phyloP scores from a whole-genome alignment of 1,284 basidiomycete species.

The Naganishia liquefaciens region DNA sequence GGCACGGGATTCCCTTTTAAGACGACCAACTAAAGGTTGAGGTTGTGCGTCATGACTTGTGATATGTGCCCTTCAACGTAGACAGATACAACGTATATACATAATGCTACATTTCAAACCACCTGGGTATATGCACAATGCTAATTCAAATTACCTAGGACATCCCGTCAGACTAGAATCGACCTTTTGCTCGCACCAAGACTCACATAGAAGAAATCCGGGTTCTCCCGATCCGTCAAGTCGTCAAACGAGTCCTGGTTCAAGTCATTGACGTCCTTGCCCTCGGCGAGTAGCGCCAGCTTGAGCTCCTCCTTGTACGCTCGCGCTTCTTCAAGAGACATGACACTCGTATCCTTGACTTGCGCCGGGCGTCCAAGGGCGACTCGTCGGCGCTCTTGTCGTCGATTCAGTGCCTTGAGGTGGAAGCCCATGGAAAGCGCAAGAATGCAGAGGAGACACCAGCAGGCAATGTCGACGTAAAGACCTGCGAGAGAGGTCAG shows the following conservation, averaged over 20 bases:
- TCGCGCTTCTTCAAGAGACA: constrained; percentile 39
- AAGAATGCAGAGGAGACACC: constrained; percentile 41
- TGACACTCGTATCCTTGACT: constrained; percentile 49
- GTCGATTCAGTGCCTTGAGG: constrained; percentile 44
- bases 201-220: constrained; percentile 22
- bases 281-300: constrained; percentile 37
- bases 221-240: constrained; percentile 41
- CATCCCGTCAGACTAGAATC: too few species aligned
- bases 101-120: too few species aligned
- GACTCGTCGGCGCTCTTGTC: constrained; percentile 44
- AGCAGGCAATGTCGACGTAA: constrained; percentile 47
- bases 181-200: too few species aligned
- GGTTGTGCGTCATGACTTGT: too few species aligned
- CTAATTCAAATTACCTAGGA: too few species aligned
- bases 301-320: constrained; percentile 39
- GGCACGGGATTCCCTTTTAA: too few species aligned
- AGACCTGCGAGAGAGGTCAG: constrained; percentile 32
- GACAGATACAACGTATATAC: too few species aligned
- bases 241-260: constrained; percentile 41
- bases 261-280: constrained; percentile 36
- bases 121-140: too few species aligned
- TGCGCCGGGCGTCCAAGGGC: constrained; percentile 46
- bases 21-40: too few species aligned
- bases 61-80: too few species aligned
- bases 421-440: constrained; percentile 47